These are phyloP conservation scores for Phoma sp. DNA, from an alignment of 2,329 filamentous ascomycete species.

Conservation along the genomic window DNA sequence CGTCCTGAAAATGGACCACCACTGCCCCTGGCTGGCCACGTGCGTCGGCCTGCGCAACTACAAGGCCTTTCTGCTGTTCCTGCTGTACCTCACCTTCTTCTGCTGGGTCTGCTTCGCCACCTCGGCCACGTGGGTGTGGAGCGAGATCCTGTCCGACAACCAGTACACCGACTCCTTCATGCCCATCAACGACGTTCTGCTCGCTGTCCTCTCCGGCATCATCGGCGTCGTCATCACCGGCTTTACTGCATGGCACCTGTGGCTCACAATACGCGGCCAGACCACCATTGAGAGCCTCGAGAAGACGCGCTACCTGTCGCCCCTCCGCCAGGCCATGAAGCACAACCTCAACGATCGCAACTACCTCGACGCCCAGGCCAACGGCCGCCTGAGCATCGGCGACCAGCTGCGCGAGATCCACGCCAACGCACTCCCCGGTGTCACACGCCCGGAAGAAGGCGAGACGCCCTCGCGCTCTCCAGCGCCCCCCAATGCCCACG, in stretches of 20 bases:
- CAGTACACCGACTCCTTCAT: slow-evolving; percentile 77
- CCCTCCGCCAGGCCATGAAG: slow-evolving; percentile 74
- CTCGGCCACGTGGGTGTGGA: slow-evolving; percentile 81
- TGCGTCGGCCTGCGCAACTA: slow-evolving; percentile 95
- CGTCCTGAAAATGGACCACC: slow-evolving; percentile 99
- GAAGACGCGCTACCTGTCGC: slow-evolving; percentile 91
- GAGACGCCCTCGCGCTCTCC: slow-evolving; percentile 61
- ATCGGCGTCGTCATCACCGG: slow-evolving; percentile 87
- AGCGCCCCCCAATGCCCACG: slow-evolving; percentile 35
- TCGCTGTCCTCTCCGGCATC: slow-evolving; percentile 86
- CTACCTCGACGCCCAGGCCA: slow-evolving; percentile 52
- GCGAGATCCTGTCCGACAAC: slow-evolving; percentile 74
- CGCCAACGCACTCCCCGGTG: slow-evolving; percentile 78
- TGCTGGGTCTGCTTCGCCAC: slow-evolving; percentile 82
- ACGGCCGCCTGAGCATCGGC: slow-evolving; percentile 52
- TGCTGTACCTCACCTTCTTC: slow-evolving; percentile 87
- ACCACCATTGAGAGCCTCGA: slow-evolving; percentile 97
- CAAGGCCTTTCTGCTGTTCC: slow-evolving; percentile 91
- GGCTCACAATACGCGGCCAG: slow-evolving; percentile 77
- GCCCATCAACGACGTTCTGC: slow-evolving; percentile 88
- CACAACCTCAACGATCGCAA: slow-evolving; percentile 61
- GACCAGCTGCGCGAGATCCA: slow-evolving; percentile 83
- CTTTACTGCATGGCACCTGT: slow-evolving; percentile 91
- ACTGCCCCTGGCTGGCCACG: slow-evolving; percentile 96
- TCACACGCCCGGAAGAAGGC: slow-evolving; percentile 82